Base-by-base conservation (phyloP, 2,329 filamentous ascomycete species). In the Exophiala dermatitidis region DNA sequence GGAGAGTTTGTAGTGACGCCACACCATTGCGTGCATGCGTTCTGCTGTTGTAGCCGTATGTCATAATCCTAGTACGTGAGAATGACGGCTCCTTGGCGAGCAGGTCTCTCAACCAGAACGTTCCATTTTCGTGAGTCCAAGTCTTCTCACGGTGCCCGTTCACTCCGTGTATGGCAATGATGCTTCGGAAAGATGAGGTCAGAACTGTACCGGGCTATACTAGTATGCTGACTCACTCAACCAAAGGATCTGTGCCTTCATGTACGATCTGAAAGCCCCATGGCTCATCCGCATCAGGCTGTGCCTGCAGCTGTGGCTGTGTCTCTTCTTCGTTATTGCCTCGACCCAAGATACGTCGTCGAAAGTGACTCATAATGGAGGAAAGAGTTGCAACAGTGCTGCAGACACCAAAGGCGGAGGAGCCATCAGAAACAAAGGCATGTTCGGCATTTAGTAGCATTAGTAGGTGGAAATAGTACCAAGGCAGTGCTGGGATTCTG, bases 111-210 rank as follows among this genome's bases (percentile, higher is more conserved):
- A 63, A 60, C 66, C 65, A 68, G 12, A 58, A 48, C 1, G 58
- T 36, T 12, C 54, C 48, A 32, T 59, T 62, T 2, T 55, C 49
- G 1, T 59, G 58, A 2, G 58, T 65, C 65, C 64, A 66, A 19
- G 65, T 65, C 10, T 43, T 43, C 3, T 61, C 33, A 5, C 48
- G 55, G 29, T 65, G 54, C 10, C 65, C 65, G 41, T 64, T 62
- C 7, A 67, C 57, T 12, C 65, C 63, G 49, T 67, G 64, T 12
- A 66, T 46, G n/a, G 60, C 62, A 32, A 67, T 56, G 53, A 67
- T 62, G 40, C 65, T 67, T 19, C 19, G 49, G 5, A 19, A 26
- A 33, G 3, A 41, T 10, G 6, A 34, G 33, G 10, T 34, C 6
- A 34, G 6, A 34, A 34, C 5, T 34, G 33, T 10, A 34, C 33